Percentiles rank a stretch among this genome's conserved stretches.
These are phyloP conservation scores for Verruconis gallopava DNA, from an alignment of 2,329 filamentous ascomycete genomes.

Conservation along the genomic window DNA sequence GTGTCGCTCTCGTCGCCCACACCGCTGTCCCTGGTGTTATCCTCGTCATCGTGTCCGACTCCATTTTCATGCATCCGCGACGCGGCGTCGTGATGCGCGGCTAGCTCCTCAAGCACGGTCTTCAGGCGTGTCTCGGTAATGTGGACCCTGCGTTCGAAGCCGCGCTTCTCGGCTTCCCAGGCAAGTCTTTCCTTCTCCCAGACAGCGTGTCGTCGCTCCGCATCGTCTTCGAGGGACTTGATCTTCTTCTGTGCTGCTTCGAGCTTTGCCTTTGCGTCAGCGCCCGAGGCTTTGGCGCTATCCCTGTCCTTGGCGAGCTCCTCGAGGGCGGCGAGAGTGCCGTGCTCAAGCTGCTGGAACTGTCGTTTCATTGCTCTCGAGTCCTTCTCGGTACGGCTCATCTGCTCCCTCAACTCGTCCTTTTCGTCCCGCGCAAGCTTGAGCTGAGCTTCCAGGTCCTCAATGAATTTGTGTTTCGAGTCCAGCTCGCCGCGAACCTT, in stretches of 20 bases:
- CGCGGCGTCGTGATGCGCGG: conserved; percentile 47
- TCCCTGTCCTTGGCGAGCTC: conserved; percentile 79
- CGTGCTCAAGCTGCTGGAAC: conserved; percentile 73
- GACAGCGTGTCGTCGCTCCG: conserved; percentile 59
- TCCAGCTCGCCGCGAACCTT: conserved; percentile 79
- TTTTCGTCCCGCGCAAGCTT: conserved; percentile 61
- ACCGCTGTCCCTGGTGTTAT: conserved; percentile 46
- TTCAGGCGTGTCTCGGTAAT: conserved; percentile 82
- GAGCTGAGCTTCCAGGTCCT: conserved; percentile 64
- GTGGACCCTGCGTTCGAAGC: conserved; percentile 72
- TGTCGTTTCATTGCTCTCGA: conserved; percentile 71
- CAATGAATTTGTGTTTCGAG: conserved; percentile 75
- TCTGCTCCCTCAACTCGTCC: conserved; percentile 51
- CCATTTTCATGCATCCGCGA: conserved; percentile 19
- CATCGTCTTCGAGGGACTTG: conserved; percentile 70
- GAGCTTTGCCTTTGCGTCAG: conserved; percentile 63
- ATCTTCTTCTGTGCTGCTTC: conserved; percentile 67
- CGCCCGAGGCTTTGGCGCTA: conserved; percentile 57
- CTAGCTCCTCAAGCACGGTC: conserved; percentile 72
- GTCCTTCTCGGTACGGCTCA: conserved; percentile 59
- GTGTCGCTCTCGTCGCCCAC: conserved; percentile 49
- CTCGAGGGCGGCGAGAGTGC: conserved; percentile 71
- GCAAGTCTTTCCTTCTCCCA: conserved; percentile 75
- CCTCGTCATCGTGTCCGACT: conserved; percentile 45
- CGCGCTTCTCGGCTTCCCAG: conserved; percentile 75